Conservation (phyloP, 2,329 filamentous ascomycete species). For the Calonectria leucothoes region DNA sequence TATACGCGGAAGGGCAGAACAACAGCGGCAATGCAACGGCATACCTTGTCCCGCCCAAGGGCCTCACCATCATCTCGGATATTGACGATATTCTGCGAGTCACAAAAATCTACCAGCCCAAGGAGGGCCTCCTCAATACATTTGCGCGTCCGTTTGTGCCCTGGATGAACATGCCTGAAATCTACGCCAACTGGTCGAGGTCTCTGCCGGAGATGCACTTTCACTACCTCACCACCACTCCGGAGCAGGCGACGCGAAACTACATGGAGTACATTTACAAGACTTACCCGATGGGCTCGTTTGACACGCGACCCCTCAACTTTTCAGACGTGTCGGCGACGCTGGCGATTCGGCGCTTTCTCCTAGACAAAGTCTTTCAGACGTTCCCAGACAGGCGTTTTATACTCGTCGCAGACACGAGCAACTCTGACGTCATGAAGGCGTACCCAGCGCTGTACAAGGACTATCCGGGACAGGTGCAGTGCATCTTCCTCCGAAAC, state of each 20-base stretch:
- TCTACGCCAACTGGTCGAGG: conserved; percentile 81
- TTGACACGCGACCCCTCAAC: conserved; percentile 83
- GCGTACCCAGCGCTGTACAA: conserved; percentile 71
- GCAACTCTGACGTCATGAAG: conserved; percentile 81
- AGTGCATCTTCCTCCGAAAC: conserved; percentile 83
- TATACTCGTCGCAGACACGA: conserved; percentile 80
- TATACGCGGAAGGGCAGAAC: conserved; percentile 72
- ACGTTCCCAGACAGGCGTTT: conserved; percentile 82
- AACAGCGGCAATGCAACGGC: conserved; percentile 78
- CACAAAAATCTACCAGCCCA: conserved; percentile 83
- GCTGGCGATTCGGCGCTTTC: conserved; percentile 75
- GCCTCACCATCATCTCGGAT: conserved; percentile 79
- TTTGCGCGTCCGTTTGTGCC: conserved; percentile 77
- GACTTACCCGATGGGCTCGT: conserved; percentile 81
- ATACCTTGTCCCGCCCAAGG: conserved; percentile 77
- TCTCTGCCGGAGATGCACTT: conserved; percentile 77
- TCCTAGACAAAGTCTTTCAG: conserved; percentile 78
- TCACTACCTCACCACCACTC: conserved; percentile 85
- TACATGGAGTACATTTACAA: conserved; percentile 87
- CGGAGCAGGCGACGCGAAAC: conserved; percentile 80
- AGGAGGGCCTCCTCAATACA: conserved; percentile 80
- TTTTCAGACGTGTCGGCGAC: conserved; percentile 82
- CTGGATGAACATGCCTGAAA: conserved; percentile 84
- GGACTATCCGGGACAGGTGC: conserved; percentile 77
- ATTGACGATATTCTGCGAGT: conserved; percentile 86